Conservation (phyloP, 2,329 filamentous ascomycete genomes). For the Pseudogymnoascus sp. region DNA sequence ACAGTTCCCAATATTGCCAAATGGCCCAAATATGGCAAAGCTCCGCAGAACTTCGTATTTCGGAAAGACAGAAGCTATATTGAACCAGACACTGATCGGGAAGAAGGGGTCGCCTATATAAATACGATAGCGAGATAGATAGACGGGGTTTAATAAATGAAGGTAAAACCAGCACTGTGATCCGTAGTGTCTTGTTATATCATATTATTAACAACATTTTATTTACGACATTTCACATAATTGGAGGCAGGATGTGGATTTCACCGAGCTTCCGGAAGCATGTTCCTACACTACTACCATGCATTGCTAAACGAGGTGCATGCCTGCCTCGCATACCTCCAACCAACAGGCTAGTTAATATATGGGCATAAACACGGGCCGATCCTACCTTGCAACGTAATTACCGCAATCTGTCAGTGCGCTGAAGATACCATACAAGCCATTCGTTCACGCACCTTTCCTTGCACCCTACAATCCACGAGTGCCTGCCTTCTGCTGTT, state of each 20-base stretch:
- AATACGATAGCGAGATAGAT: constrained; percentile 26
- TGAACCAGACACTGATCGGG: constrained; percentile 41
- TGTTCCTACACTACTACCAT: neutral
- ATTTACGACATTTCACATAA: neutral
- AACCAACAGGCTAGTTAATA: neutral
- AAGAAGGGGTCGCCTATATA: constrained; percentile 39
- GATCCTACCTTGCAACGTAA: too few relatives aligned
- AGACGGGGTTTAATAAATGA: too few relatives aligned
- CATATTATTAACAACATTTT: neutral
- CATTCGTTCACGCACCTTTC: neutral
- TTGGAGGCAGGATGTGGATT: neutral
- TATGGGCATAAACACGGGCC: neutral
- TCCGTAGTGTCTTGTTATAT: too few relatives aligned
- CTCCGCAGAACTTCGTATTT: constrained; percentile 25
- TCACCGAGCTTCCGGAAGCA: neutral
- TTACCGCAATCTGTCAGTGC: too few relatives aligned
- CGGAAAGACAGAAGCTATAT: constrained; percentile 34
- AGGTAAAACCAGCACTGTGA: too few relatives aligned
- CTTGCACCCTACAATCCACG: neutral
- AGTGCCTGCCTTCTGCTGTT: neutral
- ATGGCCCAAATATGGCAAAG: constrained; percentile 37
- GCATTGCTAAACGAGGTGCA: neutral
- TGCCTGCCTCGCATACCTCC: neutral
- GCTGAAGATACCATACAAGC: neutral
- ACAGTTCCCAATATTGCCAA: constrained; percentile 25